Evolutionary conservation across 2,329 filamentous ascomycete species (phyloP), one percentile per base, ranked within the genome.

Genomic region (Myriosclerotinia curreyana): DNA sequence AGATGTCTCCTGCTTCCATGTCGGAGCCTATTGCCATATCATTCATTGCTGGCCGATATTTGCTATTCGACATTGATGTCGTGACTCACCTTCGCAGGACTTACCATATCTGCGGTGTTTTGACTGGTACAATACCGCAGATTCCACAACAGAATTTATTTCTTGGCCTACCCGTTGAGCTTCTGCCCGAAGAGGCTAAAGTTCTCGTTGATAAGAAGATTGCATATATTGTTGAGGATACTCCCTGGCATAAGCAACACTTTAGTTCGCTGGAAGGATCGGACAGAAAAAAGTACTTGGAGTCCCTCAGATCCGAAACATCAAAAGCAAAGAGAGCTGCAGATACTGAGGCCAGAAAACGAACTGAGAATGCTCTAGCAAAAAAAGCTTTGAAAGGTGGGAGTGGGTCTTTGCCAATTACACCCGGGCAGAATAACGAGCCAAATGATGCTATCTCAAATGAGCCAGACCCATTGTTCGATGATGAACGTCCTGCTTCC

Each of bases 111-210:
- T 93, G 90, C 73, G 92, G 92, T 68, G 89, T 95, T 40, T 82
- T 96, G 63, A 87, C 91, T 66, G 95, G 95, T 64, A 93, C 91
- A 9, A 86, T 96, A 38, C 94, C 95, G 2, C 93, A 98, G 77
- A 88, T 92, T 64, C 92, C 93, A 7, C 94, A 96, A 71, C 95
- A 99, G 77, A 98, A 96, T 78, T 84, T 96, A 65, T 98, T 98
- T 75, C 84, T 94, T 65, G 91, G 93, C 53, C 79, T 98, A 58
- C 95, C 95, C 3, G 79, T 98, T 34, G 90, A 97, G 79, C 81
- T 99, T 52, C 91, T 95, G 80, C 88, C 91, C 1, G 95, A 98
- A 78, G 95, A 99, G 79, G 93, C 89, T 5, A 84, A 87, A 68
- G 78, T 95, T 62, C 82, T 99, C 36, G 86, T 96, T 65, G 88